phyloP scores from a whole-genome alignment of 2,329 filamentous ascomycete species.

The Neonectria sp. region DNA sequence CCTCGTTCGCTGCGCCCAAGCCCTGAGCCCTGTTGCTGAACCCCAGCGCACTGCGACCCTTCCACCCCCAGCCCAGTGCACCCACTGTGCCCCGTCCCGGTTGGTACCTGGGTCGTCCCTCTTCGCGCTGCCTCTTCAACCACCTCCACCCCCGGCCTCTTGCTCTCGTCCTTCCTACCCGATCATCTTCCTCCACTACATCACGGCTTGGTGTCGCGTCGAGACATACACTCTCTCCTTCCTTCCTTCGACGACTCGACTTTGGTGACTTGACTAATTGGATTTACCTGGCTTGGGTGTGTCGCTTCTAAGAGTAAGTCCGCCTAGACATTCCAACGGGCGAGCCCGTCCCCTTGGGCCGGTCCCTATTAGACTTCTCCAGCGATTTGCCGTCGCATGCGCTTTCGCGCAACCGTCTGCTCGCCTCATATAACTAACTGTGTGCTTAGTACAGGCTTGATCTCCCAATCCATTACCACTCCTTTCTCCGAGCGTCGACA shows the following conservation, averaged over 20 bases:
- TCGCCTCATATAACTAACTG: conserved; percentile 30
- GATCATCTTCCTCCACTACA: conserved; percentile 32
- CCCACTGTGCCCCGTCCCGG: conserved; percentile 22
- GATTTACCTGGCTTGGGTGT: conserved; percentile 33
- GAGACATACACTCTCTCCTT: conserved; percentile 32
- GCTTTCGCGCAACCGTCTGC: conserved; percentile 21
- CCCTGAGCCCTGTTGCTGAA: conserved; percentile 15
- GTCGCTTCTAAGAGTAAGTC: conserved; percentile 42
- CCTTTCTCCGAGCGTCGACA: conserved; percentile 22
- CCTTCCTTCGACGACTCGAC: conserved; percentile 23
- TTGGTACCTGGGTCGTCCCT: conserved; percentile 22
- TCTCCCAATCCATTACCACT: conserved; percentile 31
- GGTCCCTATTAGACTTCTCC: conserved; percentile 22
- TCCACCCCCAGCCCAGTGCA: conserved; percentile 11
- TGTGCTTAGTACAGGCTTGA: conserved; percentile 29
- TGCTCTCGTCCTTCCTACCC: conserved; percentile 33
- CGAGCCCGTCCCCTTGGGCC: conserved; percentile 21
- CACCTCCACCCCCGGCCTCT: conserved; percentile 43
- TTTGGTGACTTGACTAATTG: conserved; percentile 32
- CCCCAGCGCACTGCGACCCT: conserved; percentile 7
- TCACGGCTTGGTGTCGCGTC: conserved; percentile 41
- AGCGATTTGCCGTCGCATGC: conserved; percentile 27
- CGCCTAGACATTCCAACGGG: conserved; percentile 23
- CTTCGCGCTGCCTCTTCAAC: conserved; percentile 42
- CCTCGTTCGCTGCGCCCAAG: conserved; percentile 21